Percentiles rank a stretch among this genome's conserved stretches.
These are phyloP conservation scores for Trichoderma pleuroti DNA, from an alignment of 2,329 filamentous ascomycete genomes.

Conservation along the genomic window DNA sequence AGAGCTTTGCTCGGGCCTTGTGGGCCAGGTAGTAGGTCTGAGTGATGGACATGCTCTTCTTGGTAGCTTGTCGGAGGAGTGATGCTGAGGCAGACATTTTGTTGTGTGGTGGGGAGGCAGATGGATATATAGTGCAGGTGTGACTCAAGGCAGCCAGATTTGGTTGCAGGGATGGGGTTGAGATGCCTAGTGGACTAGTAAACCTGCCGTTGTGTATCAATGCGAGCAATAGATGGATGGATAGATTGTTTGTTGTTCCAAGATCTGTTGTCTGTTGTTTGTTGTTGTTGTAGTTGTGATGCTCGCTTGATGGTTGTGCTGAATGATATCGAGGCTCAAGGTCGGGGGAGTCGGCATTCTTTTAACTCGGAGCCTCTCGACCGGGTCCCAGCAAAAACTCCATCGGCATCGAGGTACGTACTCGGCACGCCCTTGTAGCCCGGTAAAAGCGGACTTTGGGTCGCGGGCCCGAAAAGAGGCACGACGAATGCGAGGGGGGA, in stretches of 20 bases:
- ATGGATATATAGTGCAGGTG: constrained; percentile 13
- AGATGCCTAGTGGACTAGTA: constrained; percentile 17
- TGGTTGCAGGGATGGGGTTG: constrained; percentile 27
- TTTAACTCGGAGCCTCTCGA: constrained; percentile 23
- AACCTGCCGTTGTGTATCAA: not conserved
- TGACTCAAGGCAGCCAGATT: constrained; percentile 29
- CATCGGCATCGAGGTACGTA: constrained; percentile 15
- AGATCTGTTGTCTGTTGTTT: not conserved
- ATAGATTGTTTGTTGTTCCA: not conserved
- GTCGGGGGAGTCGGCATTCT: constrained; percentile 25
- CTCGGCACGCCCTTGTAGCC: constrained; percentile 3
- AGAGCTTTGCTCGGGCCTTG: constrained; percentile 94
- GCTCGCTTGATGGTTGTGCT: not conserved
- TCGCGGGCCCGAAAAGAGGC: constrained; percentile 17
- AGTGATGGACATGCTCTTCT: constrained; percentile 94
- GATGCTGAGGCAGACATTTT: constrained; percentile 34
- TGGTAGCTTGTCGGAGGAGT: constrained; percentile 38
- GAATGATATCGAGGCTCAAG: constrained; percentile 13
- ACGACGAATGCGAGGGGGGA: constrained; percentile 16
- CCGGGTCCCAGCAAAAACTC: constrained; percentile 8
- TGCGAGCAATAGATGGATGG: not conserved
- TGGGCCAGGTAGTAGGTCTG: constrained; percentile 98
- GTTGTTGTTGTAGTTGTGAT: not conserved
- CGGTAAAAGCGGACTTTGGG: constrained; percentile 21
- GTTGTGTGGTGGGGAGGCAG: constrained; percentile 15